phyloP scores from a whole-genome alignment of 768 basidiomycete genomes.

The Pluteus cervinus region DNA sequence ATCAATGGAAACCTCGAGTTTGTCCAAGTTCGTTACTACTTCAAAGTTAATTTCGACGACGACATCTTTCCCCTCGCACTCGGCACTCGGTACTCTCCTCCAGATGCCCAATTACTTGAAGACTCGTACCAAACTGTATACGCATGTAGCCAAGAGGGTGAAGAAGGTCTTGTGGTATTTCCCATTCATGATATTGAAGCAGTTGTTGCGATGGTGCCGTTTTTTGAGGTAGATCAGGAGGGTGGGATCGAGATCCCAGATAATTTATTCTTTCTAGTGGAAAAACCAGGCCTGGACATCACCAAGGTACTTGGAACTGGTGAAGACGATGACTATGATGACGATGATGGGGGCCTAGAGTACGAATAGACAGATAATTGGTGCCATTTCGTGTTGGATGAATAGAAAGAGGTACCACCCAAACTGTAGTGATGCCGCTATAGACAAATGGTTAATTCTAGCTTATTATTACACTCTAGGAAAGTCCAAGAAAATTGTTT shows the following conservation, averaged over 20 bases:
- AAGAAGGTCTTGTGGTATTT: not conserved
- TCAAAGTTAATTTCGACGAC: slow-evolving; percentile 5
- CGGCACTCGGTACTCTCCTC: no score
- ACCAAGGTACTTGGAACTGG: not conserved
- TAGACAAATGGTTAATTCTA: no score
- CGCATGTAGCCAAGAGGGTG: slow-evolving; percentile 1
- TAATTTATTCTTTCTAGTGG: not conserved
- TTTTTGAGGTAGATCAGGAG: not conserved
- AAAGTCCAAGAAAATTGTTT: no score
- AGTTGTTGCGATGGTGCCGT: slow-evolving; percentile 2
- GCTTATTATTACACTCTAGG: no score
- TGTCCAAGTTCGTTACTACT: slow-evolving; percentile 17
- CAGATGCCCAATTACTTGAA: not conserved
- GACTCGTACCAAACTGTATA: slow-evolving; percentile 2
- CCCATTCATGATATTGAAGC: not conserved
- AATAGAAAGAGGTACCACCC: no score
- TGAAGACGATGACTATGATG: not conserved
- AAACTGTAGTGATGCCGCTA: no score
- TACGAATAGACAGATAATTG: no score
- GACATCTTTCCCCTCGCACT: no score
- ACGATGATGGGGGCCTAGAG: no score
- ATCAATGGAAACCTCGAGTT: slow-evolving; percentile 1
- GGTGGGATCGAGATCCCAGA: not conserved
- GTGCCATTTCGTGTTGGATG: no score
- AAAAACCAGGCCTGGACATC: slow-evolving; percentile 1